phyloP scores from a whole-genome alignment of 1,284 basidiomycete genomes.

The Agaricales sp. region DNA sequence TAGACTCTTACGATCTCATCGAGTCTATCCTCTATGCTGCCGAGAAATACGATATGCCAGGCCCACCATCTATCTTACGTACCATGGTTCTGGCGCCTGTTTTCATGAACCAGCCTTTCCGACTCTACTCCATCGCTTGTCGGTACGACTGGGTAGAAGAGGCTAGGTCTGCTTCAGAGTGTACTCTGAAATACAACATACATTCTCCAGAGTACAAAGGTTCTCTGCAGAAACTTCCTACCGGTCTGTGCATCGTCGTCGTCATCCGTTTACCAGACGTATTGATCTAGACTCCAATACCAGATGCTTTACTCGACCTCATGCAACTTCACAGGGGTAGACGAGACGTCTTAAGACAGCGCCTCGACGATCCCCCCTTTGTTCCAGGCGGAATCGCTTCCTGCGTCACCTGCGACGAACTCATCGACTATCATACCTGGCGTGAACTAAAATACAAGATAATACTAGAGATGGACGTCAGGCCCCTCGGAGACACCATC shows the following conservation, averaged over 20 bases:
- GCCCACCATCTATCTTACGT: conserved; percentile 45
- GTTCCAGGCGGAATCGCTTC: conserved; percentile 33
- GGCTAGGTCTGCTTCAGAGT: conserved; percentile 37
- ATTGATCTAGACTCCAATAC: neutral
- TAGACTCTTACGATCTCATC: conserved; percentile 40
- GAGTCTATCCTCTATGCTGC: conserved; percentile 48
- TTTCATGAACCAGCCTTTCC: conserved; percentile 39
- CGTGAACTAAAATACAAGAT: conserved; percentile 48
- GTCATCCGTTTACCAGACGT: no score
- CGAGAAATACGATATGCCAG: conserved; percentile 61
- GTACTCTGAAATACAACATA: conserved; percentile 37
- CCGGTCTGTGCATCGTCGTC: conserved; percentile 40
- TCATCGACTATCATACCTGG: conserved; percentile 51
- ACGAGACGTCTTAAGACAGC: conserved; percentile 23
- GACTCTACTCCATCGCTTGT: conserved; percentile 44
- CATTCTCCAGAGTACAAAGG: conserved; percentile 32
- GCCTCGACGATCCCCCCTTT: conserved; percentile 47
- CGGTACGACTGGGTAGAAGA: conserved; percentile 49
- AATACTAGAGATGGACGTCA: conserved; percentile 42
- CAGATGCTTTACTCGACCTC: neutral
- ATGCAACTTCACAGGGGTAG: conserved; percentile 10
- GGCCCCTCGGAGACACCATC: conserved; percentile 49
- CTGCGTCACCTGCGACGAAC: conserved; percentile 34
- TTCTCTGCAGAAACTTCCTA: conserved; percentile 35
- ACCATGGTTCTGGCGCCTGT: conserved; percentile 38